Conservation (phyloP, 1,139 yeast genomes). For the Zygoascus meyerae region DNA sequence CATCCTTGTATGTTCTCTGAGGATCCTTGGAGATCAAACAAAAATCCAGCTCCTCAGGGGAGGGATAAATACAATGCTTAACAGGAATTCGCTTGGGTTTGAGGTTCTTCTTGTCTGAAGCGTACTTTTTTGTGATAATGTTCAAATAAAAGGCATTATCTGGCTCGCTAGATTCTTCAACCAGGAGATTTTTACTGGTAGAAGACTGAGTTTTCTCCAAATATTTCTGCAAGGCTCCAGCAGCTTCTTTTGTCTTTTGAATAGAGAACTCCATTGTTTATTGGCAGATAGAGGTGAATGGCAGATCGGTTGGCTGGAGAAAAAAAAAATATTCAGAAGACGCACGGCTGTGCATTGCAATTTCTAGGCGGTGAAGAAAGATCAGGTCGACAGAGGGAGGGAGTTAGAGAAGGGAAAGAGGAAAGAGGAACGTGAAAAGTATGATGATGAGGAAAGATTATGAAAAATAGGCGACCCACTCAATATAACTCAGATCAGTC, state of each 20-base stretch:
- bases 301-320: neutral
- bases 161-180: constrained; percentile 47
- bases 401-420: too few relatives aligned
- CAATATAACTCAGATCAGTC: too few relatives aligned
- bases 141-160: constrained; percentile 44
- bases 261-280: constrained; percentile 11
- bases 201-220: constrained; percentile 16
- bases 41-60: constrained; percentile 44
- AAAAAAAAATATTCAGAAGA: constrained; percentile 1
- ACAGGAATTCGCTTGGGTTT: constrained; percentile 64
- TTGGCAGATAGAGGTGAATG: neutral
- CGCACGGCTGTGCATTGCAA: too few relatives aligned
- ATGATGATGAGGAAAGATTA: too few relatives aligned
- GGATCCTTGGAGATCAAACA: constrained; percentile 75
- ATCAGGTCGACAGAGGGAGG: too few relatives aligned
- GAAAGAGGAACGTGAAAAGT: too few relatives aligned
- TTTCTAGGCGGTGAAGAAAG: too few relatives aligned
- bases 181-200: constrained; percentile 41
- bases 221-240: constrained; percentile 34
- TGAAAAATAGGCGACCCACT: too few relatives aligned
- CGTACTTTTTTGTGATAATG: constrained; percentile 58
- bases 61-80: constrained; percentile 45
- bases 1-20: constrained; percentile 52
- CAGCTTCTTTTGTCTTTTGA: constrained; percentile 30
- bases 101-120: constrained; percentile 55